phyloP scores from a whole-genome alignment of 192 early-diverging fungal species.

The Podila epigama region DNA sequence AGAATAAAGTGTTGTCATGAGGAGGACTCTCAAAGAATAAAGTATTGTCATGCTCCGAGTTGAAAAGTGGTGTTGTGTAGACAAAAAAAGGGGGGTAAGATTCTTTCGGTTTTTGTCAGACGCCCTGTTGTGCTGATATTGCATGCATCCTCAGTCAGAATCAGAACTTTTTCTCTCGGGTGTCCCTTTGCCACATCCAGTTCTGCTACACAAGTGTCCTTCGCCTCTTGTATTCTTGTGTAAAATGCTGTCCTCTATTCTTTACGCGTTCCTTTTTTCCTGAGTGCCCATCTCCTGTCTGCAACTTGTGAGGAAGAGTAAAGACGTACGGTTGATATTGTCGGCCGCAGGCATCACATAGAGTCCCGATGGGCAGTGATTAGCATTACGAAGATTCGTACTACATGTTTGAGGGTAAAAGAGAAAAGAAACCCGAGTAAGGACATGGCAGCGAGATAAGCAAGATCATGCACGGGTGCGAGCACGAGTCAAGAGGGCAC shows the following conservation, averaged over 20 bases:
- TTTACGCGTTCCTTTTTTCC: no score
- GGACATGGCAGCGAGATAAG: neutral
- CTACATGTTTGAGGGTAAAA: conserved; percentile 40
- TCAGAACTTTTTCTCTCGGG: no score
- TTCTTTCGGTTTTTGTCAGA: no score
- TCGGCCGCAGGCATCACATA: conserved; percentile 85
- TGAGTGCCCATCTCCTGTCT: no score
- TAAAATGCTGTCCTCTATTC: no score
- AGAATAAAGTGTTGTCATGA: no score
- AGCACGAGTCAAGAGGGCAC: neutral
- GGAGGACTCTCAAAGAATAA: neutral
- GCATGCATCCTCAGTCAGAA: neutral
- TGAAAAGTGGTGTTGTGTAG: no score
- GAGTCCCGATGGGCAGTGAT: conserved; percentile 87
- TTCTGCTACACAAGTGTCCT: neutral
- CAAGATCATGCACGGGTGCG: no score
- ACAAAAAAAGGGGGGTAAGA: no score
- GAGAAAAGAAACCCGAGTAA: neutral
- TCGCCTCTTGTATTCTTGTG: neutral
- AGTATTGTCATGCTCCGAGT: no score
- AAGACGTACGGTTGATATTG: conserved; percentile 64
- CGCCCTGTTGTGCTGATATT: no score
- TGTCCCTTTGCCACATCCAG: no score
- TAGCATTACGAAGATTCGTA: conserved; percentile 74
- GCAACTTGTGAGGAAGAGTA: neutral